Conservation (phyloP, 768 basidiomycete genomes). For the Paxillus ammoniavirescens region DNA sequence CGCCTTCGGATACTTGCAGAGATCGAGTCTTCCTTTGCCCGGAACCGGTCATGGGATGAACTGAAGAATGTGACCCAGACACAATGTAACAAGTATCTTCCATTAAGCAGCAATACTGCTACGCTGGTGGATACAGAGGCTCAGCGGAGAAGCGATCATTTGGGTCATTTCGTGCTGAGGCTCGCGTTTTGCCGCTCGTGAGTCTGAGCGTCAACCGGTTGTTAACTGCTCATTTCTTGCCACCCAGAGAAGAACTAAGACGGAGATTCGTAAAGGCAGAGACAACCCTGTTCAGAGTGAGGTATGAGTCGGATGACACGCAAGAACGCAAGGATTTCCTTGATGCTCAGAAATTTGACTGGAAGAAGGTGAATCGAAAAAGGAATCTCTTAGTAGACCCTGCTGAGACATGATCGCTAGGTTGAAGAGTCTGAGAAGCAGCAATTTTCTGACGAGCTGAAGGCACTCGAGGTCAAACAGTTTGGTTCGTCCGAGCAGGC, state of each 20-base stretch:
- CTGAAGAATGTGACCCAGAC: slow-evolving; percentile 56
- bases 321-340: slow-evolving; percentile 69
- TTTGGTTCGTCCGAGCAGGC: not conserved
- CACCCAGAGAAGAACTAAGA: slow-evolving; percentile 80
- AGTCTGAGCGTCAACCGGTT: slow-evolving; percentile 27
- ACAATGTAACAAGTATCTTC: slow-evolving; percentile 77
- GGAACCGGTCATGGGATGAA: slow-evolving; percentile 81
- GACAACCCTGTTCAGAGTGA: slow-evolving; percentile 74
- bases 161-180: slow-evolving; percentile 91
- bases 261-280: slow-evolving; percentile 89
- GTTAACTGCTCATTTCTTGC: not conserved
- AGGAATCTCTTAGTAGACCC: not conserved
- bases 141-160: slow-evolving; percentile 79
- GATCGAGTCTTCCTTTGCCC: slow-evolving; percentile 85
- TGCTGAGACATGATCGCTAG: slow-evolving; percentile 31
- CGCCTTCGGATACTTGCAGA: slow-evolving; percentile 85
- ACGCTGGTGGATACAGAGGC: slow-evolving; percentile 45
- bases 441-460: slow-evolving; percentile 46
- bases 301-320: slow-evolving; percentile 65
- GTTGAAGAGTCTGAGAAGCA: slow-evolving; percentile 59
- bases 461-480: slow-evolving; percentile 28
- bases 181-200: slow-evolving; percentile 97
- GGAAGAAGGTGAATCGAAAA: slow-evolving; percentile 49
- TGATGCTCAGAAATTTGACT: slow-evolving; percentile 58
- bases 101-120: slow-evolving; percentile 59